Evolutionary conservation across 2,329 filamentous ascomycete genomes (phyloP), one percentile per base, ranked within the genome.

Genomic region (Xylaria arbuscula): DNA sequence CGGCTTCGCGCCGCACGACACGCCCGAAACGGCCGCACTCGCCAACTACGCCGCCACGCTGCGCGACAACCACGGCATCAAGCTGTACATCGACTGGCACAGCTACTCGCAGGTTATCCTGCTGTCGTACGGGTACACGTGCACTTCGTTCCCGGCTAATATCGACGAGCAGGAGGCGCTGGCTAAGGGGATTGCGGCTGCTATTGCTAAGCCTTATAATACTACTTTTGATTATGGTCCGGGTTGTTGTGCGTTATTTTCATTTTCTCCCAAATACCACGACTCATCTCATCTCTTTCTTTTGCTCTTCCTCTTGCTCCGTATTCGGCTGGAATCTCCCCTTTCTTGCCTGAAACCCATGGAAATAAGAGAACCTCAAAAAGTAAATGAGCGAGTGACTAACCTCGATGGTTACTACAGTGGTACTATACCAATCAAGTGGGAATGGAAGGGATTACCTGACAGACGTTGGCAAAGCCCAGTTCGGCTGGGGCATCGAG

Each of bases 61-160:
- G 28, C 79, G 81, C 38, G 71, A 72, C 17, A 56, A 70, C 3
- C 80, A 83, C 57, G 85, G 85, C 2, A 81, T 88, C 62, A 83
- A 85, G 63, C 78, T 87, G 13, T 90, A 86, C 78, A 84, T 89
- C 74, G 88, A 90, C 77, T 86, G 86, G 77, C 88, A 89, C 76
- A 84, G 84, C 24, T 89, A 89, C 78, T 81, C 81, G 15, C 86
- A 89, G 72, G 80, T 83, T 60, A 83, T 88, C 63, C 80, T 88
- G 56, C 83, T 84, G 19, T 85, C 83, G 8, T 89, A 87, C 75
- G 87, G 87, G 17, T 89, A 87, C 78, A 85, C 82, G 9, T 88
- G 86, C 77, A 79, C 78, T 19, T 80, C 75, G 7, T 77, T 79
- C 22, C 76, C 84, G 5, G 75, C 79, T 38, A 82, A 85, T 64